phyloP scores from a whole-genome alignment of 2,329 filamentous ascomycete species.

The Pestalotiopsis sp. region DNA sequence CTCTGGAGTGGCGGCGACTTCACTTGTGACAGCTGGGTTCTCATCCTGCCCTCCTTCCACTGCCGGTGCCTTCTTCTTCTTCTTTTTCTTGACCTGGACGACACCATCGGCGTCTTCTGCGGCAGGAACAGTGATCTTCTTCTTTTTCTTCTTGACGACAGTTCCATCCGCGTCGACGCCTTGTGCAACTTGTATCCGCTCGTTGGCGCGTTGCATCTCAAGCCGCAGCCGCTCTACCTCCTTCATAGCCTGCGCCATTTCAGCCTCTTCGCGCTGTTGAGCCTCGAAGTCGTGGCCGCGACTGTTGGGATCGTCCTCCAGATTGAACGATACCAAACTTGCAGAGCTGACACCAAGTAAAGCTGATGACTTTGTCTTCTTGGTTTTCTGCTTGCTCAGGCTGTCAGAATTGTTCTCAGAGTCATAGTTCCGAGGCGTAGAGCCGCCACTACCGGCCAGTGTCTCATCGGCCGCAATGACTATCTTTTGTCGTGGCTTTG shows the following conservation, averaged over 20 bases:
- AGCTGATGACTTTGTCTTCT: conserved; percentile 59
- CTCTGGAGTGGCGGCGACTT: background rate
- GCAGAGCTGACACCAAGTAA: conserved; percentile 88
- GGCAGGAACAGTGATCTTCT: conserved; percentile 47
- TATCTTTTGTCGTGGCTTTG: conserved; percentile 60
- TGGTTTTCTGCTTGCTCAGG: conserved; percentile 49
- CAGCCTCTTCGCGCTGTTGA: conserved; percentile 76
- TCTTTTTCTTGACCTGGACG: conserved; percentile 40
- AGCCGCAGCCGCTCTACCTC: conserved; percentile 85
- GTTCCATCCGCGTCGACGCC: conserved; percentile 69
- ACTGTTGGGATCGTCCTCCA: conserved; percentile 55
- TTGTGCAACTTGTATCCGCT: conserved; percentile 72
- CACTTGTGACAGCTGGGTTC: conserved; percentile 3
- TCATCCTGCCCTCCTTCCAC: conserved; percentile 27
- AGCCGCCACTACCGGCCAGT: conserved; percentile 55
- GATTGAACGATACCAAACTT: conserved; percentile 72
- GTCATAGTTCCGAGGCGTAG: conserved; percentile 55
- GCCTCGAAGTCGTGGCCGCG: conserved; percentile 61
- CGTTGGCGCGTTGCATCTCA: conserved; percentile 85
- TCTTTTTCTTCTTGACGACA: conserved; percentile 70
- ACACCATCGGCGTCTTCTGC: conserved; percentile 22
- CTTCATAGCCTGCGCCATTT: conserved; percentile 86
- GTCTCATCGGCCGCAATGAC: conserved; percentile 76
- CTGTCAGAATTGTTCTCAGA: conserved; percentile 56
- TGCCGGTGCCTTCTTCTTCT: conserved; percentile 50